Evolutionary conservation across 768 basidiomycete genomes (phyloP), one percentile per base, ranked within the genome.

Genomic region (Coprinopsis strossmayeri): DNA sequence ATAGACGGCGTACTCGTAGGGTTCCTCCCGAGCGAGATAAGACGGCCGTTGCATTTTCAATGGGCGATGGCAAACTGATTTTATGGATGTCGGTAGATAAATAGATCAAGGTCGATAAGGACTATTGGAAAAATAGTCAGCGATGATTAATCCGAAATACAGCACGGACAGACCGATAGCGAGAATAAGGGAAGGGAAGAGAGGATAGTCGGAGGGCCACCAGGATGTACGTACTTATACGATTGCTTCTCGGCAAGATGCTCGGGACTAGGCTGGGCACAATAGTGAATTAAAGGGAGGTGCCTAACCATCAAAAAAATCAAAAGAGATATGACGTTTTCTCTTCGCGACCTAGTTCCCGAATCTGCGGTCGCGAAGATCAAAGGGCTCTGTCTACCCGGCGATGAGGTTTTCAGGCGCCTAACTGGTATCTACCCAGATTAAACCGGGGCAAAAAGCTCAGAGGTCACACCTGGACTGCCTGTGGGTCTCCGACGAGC

Each of bases 41-140:
- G 69, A 68, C 25, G 64, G 60, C 53, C 61, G 60, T 42, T 61
- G 63, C 66, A 67, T 68, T 41, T 26, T 17, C n/a, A 26, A 25
- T 37, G 20, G 41, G 18, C 12, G 26, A 12, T 3, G 26, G 18
- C 17, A 10, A 9, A n/a, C 21, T 46, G 44, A 48, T 49, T 55
- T 50, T 28, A 23, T 27, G 39, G 51, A 12, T 41, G 26, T 34
- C 24, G 18, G 46, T 20, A 49, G 37, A 30, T n/a, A 39, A 38
- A 24, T 34, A 40, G 44, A 38, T 38, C 35, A 17, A 17, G 10
- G 35, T 38, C 35, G 35, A 38, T 38, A 38, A 38, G 35, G 18
- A 11, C 10, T 38, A 17, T 5, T 38, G 5, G 9, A 10, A 18
- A 7, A 38, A 11, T 49, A 24, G 26, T 39, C 30, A 49, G 45